These are phyloP conservation scores for Russula earlei DNA, from an alignment of 768 basidiomycete species.

Conservation along the genomic window DNA sequence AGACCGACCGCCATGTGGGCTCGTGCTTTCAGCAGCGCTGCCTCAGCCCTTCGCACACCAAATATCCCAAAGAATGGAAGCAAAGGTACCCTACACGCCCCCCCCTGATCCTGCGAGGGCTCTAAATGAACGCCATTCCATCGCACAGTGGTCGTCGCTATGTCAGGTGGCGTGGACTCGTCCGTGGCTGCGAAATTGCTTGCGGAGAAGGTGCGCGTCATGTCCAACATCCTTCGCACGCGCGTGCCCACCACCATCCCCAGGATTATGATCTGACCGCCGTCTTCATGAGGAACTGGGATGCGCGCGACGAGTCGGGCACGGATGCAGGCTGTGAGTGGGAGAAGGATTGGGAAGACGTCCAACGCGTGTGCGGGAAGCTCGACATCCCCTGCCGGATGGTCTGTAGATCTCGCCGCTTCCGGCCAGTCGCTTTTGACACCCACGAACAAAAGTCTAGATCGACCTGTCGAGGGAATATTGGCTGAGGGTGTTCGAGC, in stretches of 20 bases:
- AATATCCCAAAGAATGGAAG: slow-evolving; percentile 24
- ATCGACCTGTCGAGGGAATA: slow-evolving; percentile 86
- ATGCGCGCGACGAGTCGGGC: slow-evolving; percentile 71
- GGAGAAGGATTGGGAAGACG: slow-evolving; percentile 93
- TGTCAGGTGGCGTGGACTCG: slow-evolving; percentile 96
- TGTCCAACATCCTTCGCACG: not conserved
- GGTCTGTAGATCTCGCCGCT: slow-evolving; percentile 33
- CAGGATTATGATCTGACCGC: slow-evolving; percentile 80
- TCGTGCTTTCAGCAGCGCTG: not conserved
- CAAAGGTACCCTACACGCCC: slow-evolving; percentile 21
- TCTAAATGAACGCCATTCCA: not conserved
- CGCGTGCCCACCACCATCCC: not conserved
- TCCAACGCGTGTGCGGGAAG: slow-evolving; percentile 65
- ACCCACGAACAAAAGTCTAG: slow-evolving; percentile 29
- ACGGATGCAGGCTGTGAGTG: slow-evolving; percentile 85
- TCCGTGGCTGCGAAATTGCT: slow-evolving; percentile 78
- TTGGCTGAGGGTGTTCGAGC: slow-evolving; percentile 87
- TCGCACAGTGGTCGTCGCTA: slow-evolving; percentile 69
- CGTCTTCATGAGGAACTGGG: slow-evolving; percentile 96
- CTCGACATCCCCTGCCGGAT: slow-evolving; percentile 66
- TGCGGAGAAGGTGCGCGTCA: slow-evolving; percentile 44
- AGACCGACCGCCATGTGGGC: not conserved
- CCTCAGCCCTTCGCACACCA: not conserved
- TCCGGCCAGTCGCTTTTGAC: not conserved
- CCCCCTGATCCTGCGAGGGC: not conserved